Evolutionary conservation across 371 early-diverging fungal genomes (phyloP).

Genomic region (Mortierella sp.): DNA sequence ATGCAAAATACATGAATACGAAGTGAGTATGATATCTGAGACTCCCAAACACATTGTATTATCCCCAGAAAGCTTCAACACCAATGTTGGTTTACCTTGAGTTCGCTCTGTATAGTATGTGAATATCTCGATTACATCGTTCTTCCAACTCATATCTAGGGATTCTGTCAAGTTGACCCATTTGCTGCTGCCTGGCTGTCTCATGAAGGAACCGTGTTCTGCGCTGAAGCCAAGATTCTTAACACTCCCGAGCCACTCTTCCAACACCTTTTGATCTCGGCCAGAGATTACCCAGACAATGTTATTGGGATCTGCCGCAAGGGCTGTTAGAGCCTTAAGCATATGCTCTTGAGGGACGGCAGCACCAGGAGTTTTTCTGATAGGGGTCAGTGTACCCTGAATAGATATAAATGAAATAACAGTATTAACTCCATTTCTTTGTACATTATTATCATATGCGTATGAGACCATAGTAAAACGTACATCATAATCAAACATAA

Average conservation of each 20-base stretch:
- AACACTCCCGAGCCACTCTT: conserved; percentile 87
- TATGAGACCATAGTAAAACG: conserved; percentile 5
- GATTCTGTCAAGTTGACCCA: conserved; percentile 88
- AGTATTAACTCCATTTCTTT: background rate
- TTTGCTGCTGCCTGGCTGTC: conserved; percentile 64
- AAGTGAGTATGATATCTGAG: background rate
- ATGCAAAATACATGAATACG: background rate
- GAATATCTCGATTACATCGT: conserved; percentile 88
- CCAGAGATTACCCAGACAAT: conserved; percentile 95
- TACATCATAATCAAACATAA: conserved; percentile 93
- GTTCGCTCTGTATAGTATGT: conserved; percentile 93
- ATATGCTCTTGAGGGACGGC: conserved; percentile 76
- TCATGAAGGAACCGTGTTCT: conserved; percentile 80
- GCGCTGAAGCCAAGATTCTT: conserved; percentile 80
- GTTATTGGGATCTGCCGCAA: conserved; percentile 84
- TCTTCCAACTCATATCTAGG: conserved; percentile 89
- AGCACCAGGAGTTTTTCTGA: conserved; percentile 75
- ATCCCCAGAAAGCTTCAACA: background rate
- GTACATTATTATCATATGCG: background rate
- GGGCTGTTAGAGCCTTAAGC: conserved; percentile 70
- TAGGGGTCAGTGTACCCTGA: conserved; percentile 87
- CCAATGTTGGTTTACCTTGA: conserved; percentile 65
- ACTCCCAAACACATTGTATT: background rate
- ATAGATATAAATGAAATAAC: conserved; percentile 6
- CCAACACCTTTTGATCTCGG: conserved; percentile 86